Conservation (phyloP, 2,329 filamentous ascomycete species). For the Ophiosphaerella narmari region DNA sequence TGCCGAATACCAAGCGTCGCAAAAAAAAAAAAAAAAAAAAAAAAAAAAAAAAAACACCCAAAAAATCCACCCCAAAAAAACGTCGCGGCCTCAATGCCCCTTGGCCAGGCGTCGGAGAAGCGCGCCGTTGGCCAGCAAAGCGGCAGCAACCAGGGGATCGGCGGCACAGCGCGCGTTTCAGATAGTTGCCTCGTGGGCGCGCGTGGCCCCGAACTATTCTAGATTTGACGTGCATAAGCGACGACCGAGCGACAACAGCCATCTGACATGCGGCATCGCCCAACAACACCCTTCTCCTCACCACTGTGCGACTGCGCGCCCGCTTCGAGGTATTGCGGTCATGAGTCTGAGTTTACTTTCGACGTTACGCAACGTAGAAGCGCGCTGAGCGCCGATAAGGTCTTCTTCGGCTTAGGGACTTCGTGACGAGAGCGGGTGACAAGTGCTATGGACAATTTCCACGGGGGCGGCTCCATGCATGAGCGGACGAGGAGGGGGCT, state of each 20-base stretch:
- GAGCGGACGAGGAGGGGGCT: constrained; percentile 12
- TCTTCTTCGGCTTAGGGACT: constrained; percentile 8
- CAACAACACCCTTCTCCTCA: not conserved
- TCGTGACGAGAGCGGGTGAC: constrained; percentile 5
- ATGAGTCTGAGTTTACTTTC: constrained; percentile 3
- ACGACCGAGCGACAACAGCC: not conserved
- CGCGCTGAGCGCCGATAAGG: constrained; percentile 6
- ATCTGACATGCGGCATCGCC: constrained; percentile 3
- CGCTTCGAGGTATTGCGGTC: constrained; percentile 4
- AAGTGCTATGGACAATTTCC: constrained; percentile 24
- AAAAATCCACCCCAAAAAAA: no score
- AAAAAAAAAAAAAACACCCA: no score
- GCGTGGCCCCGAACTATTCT: constrained; percentile 4
- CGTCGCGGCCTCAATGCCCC: no score
- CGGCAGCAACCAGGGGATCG: not conserved
- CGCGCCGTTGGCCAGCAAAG: no score
- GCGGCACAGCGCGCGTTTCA: constrained; percentile 1
- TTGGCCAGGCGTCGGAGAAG: no score
- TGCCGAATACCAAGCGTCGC: no score
- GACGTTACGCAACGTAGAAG: constrained; percentile 11
- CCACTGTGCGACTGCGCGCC: not conserved
- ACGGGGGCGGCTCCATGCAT: not conserved
- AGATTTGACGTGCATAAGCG: not conserved
- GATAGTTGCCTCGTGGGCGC: constrained; percentile 4
- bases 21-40: no score